Percentiles rank a stretch among this genome's conserved stretches.
Conservation (phyloP, 2,329 filamentous ascomycete species). For the Fonsecaea multimorphosa region DNA sequence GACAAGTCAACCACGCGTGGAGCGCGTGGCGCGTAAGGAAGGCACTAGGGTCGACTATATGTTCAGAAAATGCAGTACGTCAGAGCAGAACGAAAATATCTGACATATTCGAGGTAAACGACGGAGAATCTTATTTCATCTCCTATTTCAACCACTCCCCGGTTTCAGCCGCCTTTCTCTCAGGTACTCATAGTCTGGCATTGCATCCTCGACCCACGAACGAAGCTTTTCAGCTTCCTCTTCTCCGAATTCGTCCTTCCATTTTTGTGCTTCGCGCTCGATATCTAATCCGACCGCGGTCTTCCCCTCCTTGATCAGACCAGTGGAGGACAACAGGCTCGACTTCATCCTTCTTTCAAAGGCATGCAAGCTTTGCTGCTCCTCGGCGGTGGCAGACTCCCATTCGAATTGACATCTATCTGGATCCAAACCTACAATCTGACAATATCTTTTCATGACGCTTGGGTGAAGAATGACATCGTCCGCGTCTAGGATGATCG, state of each 20-base stretch:
- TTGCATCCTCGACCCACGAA: constrained; percentile 42
- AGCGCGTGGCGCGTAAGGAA: background rate
- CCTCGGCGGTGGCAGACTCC: constrained; percentile 35
- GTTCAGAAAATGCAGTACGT: background rate
- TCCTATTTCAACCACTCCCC: too few relatives aligned
- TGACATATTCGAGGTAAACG: too few relatives aligned
- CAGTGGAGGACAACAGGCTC: constrained; percentile 44
- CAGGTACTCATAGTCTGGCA: constrained; percentile 51
- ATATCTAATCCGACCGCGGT: constrained; percentile 44
- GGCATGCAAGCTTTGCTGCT: constrained; percentile 26
- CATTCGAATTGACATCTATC: constrained; percentile 44
- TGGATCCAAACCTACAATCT: constrained; percentile 45
- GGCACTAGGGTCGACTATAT: background rate
- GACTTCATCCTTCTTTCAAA: constrained; percentile 38
- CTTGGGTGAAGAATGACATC: constrained; percentile 46
- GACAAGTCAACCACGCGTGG: background rate
- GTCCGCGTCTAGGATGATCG: constrained; percentile 48
- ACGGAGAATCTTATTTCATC: background rate
- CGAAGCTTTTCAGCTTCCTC: constrained; percentile 40
- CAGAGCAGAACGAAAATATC: background rate
- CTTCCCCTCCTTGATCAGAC: constrained; percentile 45
- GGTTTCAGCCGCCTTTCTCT: constrained; percentile 33
- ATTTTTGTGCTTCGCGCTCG: constrained; percentile 44
- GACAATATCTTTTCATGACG: constrained; percentile 42
- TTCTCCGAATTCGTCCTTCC: constrained; percentile 47